Base-by-base conservation (phyloP, 768 basidiomycete genomes). In the Phanerodontia chrysosporium region DNA sequence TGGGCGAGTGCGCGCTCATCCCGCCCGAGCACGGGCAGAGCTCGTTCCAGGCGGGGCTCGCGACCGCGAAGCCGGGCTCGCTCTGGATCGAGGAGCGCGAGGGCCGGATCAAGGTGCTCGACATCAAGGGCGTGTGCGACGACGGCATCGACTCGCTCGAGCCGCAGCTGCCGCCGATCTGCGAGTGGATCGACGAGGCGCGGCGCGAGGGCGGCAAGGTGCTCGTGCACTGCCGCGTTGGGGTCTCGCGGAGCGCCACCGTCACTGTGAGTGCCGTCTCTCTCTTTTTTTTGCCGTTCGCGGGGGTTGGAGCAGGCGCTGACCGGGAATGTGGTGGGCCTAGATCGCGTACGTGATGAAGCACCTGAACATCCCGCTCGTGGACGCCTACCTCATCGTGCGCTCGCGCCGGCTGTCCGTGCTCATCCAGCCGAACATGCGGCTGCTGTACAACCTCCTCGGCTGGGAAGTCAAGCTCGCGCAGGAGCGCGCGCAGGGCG, bases 341-440 rank as follows among this genome's bases (percentile, higher is more conserved):
- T 64, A 90, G 84, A 98, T 98, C 67, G 95, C 95, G 18, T 98
- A 98, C 73, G 90, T 97, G 68, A 98, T 98, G 95, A 92, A 95
- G 70, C 85, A 96, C 68, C 83, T 92, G 22, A 76, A 80, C 24
- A 76, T 95, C 48, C 87, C 90, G 36, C 84, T 98, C 63, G 91
- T 95, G 58, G 92, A 95, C 67, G 93, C 96, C 9, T 98, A 98
- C 74, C 80, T 97, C 64, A 83, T 97, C 62, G 94, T 95, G 36
- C 86, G 96, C 57, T 93, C 92, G 57, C 82, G 95, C 45, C 79
- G 96, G 35, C 78, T 98, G 55, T 95, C 85, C 30, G 93, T 95
- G 61, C 79, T 95, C 64, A 94, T 93, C 62, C 93, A 98, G 75
- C 96, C 96, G 21, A 98, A 97, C 64, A 89, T 98, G 84, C 83